phyloP scores from a whole-genome alignment of 441 rosid species.

The Mallotus repandus region DNA sequence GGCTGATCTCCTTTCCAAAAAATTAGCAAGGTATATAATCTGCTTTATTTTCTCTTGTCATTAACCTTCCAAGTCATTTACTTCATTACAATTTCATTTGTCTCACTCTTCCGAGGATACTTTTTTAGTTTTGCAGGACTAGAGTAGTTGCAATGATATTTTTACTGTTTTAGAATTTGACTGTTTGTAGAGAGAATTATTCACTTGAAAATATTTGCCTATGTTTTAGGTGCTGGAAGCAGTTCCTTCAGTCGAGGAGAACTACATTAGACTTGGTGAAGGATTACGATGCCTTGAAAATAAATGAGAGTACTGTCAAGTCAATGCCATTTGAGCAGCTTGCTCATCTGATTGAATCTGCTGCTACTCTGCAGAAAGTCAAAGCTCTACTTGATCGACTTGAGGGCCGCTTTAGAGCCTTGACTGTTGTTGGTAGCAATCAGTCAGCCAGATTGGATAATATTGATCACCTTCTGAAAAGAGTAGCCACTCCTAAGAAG shows the following conservation, averaged over 20 bases:
- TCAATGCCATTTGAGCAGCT: slow-evolving; percentile 84
- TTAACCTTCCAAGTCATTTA: not conserved
- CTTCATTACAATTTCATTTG: not conserved
- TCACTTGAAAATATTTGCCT: not conserved
- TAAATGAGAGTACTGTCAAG: slow-evolving; percentile 45
- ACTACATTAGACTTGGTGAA: slow-evolving; percentile 77
- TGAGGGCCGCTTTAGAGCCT: slow-evolving; percentile 58
- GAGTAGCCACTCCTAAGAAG: slow-evolving; percentile 75
- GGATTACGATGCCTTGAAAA: slow-evolving; percentile 59
- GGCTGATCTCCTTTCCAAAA: slow-evolving; percentile 77
- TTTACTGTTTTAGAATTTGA: not conserved
- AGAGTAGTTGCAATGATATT: not conserved
- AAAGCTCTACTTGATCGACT: slow-evolving; percentile 75
- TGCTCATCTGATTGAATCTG: slow-evolving; percentile 70
- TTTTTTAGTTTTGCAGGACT: not conserved
- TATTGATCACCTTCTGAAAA: slow-evolving; percentile 84
- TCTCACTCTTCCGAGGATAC: not conserved
- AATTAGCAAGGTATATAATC: slow-evolving; percentile 50
- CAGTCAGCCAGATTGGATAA: slow-evolving; percentile 46
- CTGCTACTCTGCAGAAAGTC: slow-evolving; percentile 52
- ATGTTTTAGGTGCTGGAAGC: slow-evolving; percentile 77
- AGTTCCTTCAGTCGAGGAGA: slow-evolving; percentile 57
- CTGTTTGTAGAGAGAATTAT: not conserved
- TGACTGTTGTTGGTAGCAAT: slow-evolving; percentile 24
- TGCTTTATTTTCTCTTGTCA: not conserved